Evolutionary conservation across 1,284 basidiomycete species (phyloP), one percentile per base, ranked within the genome.

Genomic region (Rhizoctonia solani): DNA sequence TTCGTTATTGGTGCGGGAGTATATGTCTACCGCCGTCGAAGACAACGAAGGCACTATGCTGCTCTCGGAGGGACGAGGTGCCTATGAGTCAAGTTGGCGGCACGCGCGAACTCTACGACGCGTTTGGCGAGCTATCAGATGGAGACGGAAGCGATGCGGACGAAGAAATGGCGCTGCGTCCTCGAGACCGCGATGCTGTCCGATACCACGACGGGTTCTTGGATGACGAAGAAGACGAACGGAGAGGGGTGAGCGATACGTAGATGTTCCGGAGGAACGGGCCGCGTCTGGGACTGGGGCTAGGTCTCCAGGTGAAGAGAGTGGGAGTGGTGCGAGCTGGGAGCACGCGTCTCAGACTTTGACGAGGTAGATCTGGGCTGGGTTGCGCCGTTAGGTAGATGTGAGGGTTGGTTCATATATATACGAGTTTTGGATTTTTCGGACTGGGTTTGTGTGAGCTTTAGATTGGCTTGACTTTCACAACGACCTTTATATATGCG

Each of bases 21-120:
- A 68, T 84, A 86, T 81, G 82, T 93, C 83, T 84, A 91, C 82
- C 81, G 86, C 54, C 84, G 92, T 53, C 76, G 80, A 13, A 97
- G 97, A 75, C 44, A 19, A 6, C 6, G 44, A 19, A 46, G 44
- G 5, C 9, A 46, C 9, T 82, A 83, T 41, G 84, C 86, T 13
- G 80, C 97, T 6, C 83, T 81, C 8, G 78, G 73, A 0, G 85
- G 84, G 90, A 92, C 49, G 91, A 92, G 61, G 79, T 93, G 54
- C 84, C 85, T 2, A 89, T 95, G 89, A 82, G 82, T 54, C 76
- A 87, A 2, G 75, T 93, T n/a, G 77, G 81, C 27, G 71, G 83
- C 19, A 87, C 89, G 44, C 92, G 89, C 79, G 93, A 95, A 76
- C 75, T 95, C 66, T 95, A 95, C 73, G 93, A 95, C 77, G 93